Evolutionary conservation across 331 rosid genomes (phyloP).

Genomic region (Saraca asoca): DNA sequence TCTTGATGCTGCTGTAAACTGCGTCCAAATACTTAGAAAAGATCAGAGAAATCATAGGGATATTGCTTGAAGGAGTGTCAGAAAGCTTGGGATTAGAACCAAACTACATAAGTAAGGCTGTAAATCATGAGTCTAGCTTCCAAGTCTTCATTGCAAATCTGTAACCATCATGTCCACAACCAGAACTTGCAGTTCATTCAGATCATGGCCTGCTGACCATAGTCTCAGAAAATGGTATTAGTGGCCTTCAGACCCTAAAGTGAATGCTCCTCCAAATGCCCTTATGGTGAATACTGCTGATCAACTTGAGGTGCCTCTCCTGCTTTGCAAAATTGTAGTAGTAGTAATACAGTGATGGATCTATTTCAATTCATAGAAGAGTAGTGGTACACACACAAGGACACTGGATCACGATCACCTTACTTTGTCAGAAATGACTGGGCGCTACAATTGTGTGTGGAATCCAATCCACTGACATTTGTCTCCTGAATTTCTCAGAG

Average conservation of each 20-base stretch:
- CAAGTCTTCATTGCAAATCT: conserved; percentile 43
- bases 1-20: too few relatives aligned
- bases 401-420: too few relatives aligned
- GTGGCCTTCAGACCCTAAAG: conserved; percentile 52
- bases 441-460: too few relatives aligned
- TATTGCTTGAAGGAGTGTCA: conserved; percentile 45
- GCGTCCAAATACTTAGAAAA: conserved; percentile 37
- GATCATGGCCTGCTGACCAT: conserved; percentile 51
- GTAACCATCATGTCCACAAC: conserved; percentile 62
- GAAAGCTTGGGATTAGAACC: conserved; percentile 52
- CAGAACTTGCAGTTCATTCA: conserved; percentile 50
- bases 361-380: too few relatives aligned
- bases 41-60: conserved; percentile 20
- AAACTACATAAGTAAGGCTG: conserved; percentile 22
- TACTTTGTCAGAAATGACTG: too few relatives aligned
- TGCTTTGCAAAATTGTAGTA: too few relatives aligned
- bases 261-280: conserved; percentile 43
- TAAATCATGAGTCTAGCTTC: conserved; percentile 39
- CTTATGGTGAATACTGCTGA: conserved; percentile 34
- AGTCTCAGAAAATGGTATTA: conserved; percentile 41
- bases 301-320: conserved; percentile 3
- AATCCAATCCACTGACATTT: too few relatives aligned
- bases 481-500: too few relatives aligned
- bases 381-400: too few relatives aligned
- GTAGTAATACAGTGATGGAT: too few relatives aligned